Percentiles rank a stretch among this genome's conserved stretches.
phyloP scores from a whole-genome alignment of 2,329 filamentous ascomycete genomes.

The Talaromyces verruculosus region DNA sequence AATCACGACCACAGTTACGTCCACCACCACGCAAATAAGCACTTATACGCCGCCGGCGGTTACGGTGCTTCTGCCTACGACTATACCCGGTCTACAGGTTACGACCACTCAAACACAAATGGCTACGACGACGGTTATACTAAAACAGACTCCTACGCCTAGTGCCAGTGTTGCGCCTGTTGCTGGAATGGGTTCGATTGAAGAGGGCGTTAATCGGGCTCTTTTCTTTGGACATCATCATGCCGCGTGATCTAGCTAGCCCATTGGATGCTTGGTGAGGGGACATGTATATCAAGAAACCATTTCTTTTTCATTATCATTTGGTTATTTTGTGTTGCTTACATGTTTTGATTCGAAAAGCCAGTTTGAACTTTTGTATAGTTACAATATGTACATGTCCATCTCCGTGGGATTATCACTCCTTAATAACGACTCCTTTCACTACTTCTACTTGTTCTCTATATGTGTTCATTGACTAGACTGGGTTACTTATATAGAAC shows the following conservation, averaged over 20 bases:
- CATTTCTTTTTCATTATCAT: not conserved
- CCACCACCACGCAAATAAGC: not conserved
- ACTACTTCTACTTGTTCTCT: not conserved
- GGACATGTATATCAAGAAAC: not conserved
- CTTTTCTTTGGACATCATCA: not conserved
- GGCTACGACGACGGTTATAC: constrained; percentile 11
- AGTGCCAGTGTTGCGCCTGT: not conserved
- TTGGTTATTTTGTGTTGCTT: not conserved
- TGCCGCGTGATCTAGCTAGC: not conserved
- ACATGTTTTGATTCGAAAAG: not conserved
- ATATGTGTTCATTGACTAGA: not conserved
- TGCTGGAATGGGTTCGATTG: not conserved
- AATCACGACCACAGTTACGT: not conserved
- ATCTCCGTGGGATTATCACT: not conserved
- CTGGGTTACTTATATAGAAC: not conserved
- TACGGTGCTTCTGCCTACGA: not conserved
- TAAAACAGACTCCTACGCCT: not conserved
- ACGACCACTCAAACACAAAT: constrained; percentile 27
- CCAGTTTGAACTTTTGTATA: not conserved
- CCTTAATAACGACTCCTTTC: constrained; percentile 2
- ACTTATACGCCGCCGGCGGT: not conserved
- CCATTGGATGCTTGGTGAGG: not conserved
- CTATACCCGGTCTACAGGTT: constrained; percentile 15
- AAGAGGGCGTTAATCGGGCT: not conserved
- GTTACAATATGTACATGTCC: not conserved